phyloP scores from a whole-genome alignment of 2,329 filamentous ascomycete species.

The Chrysosporium queenslandicum region DNA sequence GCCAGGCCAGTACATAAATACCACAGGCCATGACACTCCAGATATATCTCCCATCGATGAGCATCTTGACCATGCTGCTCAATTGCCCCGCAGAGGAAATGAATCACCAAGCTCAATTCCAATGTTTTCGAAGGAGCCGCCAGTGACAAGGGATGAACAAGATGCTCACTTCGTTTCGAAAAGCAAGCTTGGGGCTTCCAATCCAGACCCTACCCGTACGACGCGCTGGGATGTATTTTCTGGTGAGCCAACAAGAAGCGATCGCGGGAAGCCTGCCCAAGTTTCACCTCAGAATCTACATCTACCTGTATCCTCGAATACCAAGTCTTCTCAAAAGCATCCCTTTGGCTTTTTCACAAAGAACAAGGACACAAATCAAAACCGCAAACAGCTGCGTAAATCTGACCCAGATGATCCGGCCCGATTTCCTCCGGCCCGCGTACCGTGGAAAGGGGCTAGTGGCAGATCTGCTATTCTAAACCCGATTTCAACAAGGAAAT shows the following conservation, averaged over 20 bases:
- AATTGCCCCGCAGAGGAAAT: constrained; percentile 18
- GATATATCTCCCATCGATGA: constrained; percentile 37
- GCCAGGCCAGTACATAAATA: constrained; percentile 17
- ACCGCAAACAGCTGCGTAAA: constrained; percentile 28
- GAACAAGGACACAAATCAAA: constrained; percentile 31
- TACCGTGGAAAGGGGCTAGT: constrained; percentile 62
- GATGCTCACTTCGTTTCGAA: background rate
- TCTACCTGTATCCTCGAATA: constrained; percentile 21
- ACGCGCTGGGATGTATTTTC: constrained; percentile 56
- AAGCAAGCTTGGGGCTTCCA: constrained; percentile 12
- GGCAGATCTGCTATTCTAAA: constrained; percentile 56
- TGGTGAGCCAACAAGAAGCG: constrained; percentile 52
- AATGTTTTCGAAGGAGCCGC: constrained; percentile 3
- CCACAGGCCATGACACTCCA: constrained; percentile 19
- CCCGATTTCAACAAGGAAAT: constrained; percentile 57
- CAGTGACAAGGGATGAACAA: background rate
- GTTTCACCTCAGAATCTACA: constrained; percentile 42
- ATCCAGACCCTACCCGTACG: constrained; percentile 2
- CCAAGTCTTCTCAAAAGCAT: constrained; percentile 23
- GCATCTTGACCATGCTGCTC: constrained; percentile 15
- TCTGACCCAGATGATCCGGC: constrained; percentile 23
- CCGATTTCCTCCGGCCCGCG: constrained; percentile 40
- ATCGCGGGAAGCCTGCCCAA: constrained; percentile 47
- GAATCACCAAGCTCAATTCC: constrained; percentile 21
- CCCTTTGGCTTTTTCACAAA: constrained; percentile 25